Base-by-base conservation (phyloP, 306 rosid genomes). In the Canavalia gladiata region DNA sequence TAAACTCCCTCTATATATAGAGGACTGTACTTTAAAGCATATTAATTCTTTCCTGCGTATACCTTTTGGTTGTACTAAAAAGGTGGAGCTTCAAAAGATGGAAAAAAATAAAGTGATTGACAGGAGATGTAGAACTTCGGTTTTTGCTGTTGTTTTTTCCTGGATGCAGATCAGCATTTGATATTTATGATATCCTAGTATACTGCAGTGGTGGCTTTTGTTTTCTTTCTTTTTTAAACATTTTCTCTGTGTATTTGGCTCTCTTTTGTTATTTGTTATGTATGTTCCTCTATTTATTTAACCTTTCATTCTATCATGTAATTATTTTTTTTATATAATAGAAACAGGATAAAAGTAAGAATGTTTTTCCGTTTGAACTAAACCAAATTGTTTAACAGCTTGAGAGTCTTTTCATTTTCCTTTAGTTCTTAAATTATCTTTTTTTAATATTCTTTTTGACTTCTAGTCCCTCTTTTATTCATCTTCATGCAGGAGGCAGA, bases 401-500 rank as follows among this genome's bases (percentile, higher is more conserved):
- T 5, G 10, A 34, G 25, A 78, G 67, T 58, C 51, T 58, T 66
- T 47, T 68, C 13, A n/a, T 41, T 59, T 34, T 31, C 51, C 41
- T 50, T 70, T 50, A 11, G 62, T 74, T 65, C 35, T 55, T 33
- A 39, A 84, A 10, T 72, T 49, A 34, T 57, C 8, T 52, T 77
- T 39, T 29, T 57, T 12, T 42, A 5, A 39, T 67, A 30, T 87
- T 75, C 0, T 51, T 75, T 79, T 77, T 81, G 66, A 77, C 67
- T 35, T 76, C 11, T 34, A n/a, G n/a, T 54, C 12, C 4, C 11
- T 49, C 58, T 72, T 72, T 59, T 35, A 6, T 12, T 31, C 0
- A 6, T 57, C 34, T 11, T 73, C 50, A 39, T 82, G 87, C 93
- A 95, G 99, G 99, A 95, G 87, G 90, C 93, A 81, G 99, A 95